A percentile compares a stretch with the other conserved stretches of the same genome.
phyloP scores from a whole-genome alignment of 2,329 filamentous ascomycete genomes.

The Ophiostoma perfectum region DNA sequence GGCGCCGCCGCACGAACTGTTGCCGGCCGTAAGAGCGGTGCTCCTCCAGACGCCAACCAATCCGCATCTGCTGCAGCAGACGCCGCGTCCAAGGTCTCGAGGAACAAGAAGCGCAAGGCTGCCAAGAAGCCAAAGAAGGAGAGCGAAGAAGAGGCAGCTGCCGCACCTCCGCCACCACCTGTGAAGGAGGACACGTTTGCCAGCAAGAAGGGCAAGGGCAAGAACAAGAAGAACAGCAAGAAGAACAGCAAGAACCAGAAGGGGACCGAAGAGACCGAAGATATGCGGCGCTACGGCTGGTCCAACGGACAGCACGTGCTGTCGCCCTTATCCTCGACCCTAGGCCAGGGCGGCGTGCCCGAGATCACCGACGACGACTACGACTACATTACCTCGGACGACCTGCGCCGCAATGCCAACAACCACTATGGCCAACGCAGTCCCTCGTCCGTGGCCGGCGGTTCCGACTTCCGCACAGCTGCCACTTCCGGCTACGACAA shows the following conservation, averaged over 20 bases:
- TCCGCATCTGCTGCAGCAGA: background rate
- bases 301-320: conserved; percentile 34
- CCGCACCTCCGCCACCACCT: background rate
- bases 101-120: conserved; percentile 27
- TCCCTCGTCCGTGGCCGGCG: conserved; percentile 20
- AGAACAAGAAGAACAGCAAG: conserved; percentile 26
- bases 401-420: conserved; percentile 51
- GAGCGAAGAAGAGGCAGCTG: background rate
- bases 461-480: conserved; percentile 24
- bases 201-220: conserved; percentile 10
- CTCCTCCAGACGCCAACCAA: conserved; percentile 13
- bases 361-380: conserved; percentile 74
- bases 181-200: background rate
- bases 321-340: conserved; percentile 48
- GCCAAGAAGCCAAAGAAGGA: conserved; percentile 23
- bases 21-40: conserved; percentile 24
- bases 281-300: conserved; percentile 53
- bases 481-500: conserved; percentile 23
- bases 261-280: conserved; percentile 23
- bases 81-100: conserved; percentile 16
- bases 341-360: conserved; percentile 50
- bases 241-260: conserved; percentile 21
- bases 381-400: conserved; percentile 76
- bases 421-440: conserved; percentile 26
- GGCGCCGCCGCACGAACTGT: conserved; percentile 41